phyloP scores from a whole-genome alignment of 2,329 filamentous ascomycete species.

The Apiospora malaysiana region DNA sequence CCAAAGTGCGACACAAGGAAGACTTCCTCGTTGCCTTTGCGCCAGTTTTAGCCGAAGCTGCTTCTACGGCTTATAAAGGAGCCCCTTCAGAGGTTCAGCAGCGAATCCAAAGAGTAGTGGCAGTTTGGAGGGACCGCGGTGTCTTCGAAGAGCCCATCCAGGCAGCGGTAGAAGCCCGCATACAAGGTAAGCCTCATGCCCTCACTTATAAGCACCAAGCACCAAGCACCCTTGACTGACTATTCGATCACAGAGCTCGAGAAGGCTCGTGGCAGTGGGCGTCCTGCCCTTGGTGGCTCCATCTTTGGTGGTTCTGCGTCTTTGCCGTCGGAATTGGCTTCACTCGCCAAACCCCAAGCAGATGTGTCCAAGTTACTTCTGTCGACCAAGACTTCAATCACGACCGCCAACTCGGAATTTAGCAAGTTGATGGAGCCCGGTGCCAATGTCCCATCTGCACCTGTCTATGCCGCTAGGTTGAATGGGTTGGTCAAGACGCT shows the following conservation, averaged over 20 bases:
- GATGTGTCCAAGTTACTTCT: conserved; percentile 75
- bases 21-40: conserved; percentile 94
- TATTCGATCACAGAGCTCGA: conserved; percentile 60
- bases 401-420: conserved; percentile 80
- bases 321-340: conserved; percentile 77
- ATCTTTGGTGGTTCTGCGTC: conserved; percentile 68
- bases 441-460: conserved; percentile 74
- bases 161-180: conserved; percentile 76
- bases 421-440: conserved; percentile 79
- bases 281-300: conserved; percentile 62
- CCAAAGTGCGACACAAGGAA: conserved; percentile 87
- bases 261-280: conserved; percentile 60
- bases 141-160: conserved; percentile 87
- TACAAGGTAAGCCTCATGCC: conserved; percentile 67
- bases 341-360: conserved; percentile 76
- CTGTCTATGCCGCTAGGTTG: conserved; percentile 89
- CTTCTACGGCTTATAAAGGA: conserved; percentile 87
- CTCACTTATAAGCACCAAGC: background rate
- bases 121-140: conserved; percentile 87
- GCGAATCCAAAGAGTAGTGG: conserved; percentile 86
- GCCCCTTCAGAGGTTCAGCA: conserved; percentile 84
- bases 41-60: conserved; percentile 90
- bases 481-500: conserved; percentile 89
- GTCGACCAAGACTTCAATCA: conserved; percentile 69
- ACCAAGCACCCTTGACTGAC: conserved; percentile 55